Base-by-base conservation (phyloP, 148 eudicot species). In the Camellia lanceoleosa region DNA sequence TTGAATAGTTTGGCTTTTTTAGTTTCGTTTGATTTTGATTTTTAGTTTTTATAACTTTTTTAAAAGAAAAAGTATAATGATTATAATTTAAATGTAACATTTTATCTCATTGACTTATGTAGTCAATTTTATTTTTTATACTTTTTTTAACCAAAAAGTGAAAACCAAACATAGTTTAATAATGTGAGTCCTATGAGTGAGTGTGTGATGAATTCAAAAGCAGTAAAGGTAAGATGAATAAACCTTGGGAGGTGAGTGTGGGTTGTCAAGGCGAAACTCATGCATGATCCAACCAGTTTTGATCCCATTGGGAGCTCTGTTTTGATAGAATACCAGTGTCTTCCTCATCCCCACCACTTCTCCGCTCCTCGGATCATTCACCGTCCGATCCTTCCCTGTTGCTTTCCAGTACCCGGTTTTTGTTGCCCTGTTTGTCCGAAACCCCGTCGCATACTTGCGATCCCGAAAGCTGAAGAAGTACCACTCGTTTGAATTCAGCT, bases 211-310 rank as follows among this genome's bases (percentile, higher is more conserved):
- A 8, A 59, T 59, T 8, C 15, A 55, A 54, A 5, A 71, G 60
- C 2, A 8, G n/a, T 52, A 54, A 51, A 20, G 3, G 10, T 9
- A 73, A 46, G 54, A 49, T 13, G n/a, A 7, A 42, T 0, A 4
- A 44, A 80, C 84, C 84, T 83, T 81, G 46, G 86, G 86, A 42
- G 88, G 82, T 15, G 72, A 42, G 41, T 81, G 67, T 13, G 87
- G 87, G 62, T 78, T 82, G 77, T 87, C 89, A 20, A 87, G 89
- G 63, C 89, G 89, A 77, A 84, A 87, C 75, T 87, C 89, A 7
- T 87, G 89, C 89, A 87, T 87, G 83, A 87, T 82, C 87, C 87
- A 87, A 46, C 81, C 85, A 2, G 87, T 87, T 82, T 87, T 87
- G 61, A 73, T 68, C 23, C 89, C 89, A 59, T 86, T 83, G 0